Percentiles rank a stretch among this genome's conserved stretches.
phyloP scores from a whole-genome alignment of 768 basidiomycete species.

The Collybia sordida region DNA sequence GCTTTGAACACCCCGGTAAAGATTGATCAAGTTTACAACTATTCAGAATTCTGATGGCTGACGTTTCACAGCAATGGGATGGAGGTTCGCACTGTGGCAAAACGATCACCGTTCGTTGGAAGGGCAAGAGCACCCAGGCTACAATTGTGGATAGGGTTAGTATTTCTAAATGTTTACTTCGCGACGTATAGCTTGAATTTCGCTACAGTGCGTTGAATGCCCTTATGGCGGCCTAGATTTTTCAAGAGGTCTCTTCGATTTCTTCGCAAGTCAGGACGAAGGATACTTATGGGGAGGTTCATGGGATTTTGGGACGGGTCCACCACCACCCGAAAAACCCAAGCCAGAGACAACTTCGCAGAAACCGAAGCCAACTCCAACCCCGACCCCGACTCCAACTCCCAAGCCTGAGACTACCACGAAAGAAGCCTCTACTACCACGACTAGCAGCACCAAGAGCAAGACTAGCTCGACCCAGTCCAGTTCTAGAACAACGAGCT shows the following conservation, averaged over 20 bases:
- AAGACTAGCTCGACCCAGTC: constrained; percentile 7
- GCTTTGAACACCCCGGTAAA: constrained; percentile 46
- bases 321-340: neutral
- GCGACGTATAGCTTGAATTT: too few relatives aligned
- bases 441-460: constrained; percentile 1
- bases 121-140: constrained; percentile 59
- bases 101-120: constrained; percentile 57
- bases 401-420: constrained; percentile 13
- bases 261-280: constrained; percentile 34
- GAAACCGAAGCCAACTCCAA: constrained; percentile 12
- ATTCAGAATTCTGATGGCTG: neutral
- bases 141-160: constrained; percentile 62
- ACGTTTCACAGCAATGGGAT: constrained; percentile 47
- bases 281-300: constrained; percentile 42
- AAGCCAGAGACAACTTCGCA: constrained; percentile 11
- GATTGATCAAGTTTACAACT: neutral
- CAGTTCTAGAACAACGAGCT: constrained; percentile 2
- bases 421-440: constrained; percentile 12
- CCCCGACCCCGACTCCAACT: constrained; percentile 3
- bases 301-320: constrained; percentile 37
- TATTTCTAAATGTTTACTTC: neutral
- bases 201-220: constrained; percentile 49
- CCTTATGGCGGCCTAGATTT: constrained; percentile 52
- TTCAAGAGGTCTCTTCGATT: constrained; percentile 48
- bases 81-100: constrained; percentile 63